Evolutionary conservation across 352 stramenopile genomes (phyloP).

Genomic region (Globisporangium carolinianum): DNA sequence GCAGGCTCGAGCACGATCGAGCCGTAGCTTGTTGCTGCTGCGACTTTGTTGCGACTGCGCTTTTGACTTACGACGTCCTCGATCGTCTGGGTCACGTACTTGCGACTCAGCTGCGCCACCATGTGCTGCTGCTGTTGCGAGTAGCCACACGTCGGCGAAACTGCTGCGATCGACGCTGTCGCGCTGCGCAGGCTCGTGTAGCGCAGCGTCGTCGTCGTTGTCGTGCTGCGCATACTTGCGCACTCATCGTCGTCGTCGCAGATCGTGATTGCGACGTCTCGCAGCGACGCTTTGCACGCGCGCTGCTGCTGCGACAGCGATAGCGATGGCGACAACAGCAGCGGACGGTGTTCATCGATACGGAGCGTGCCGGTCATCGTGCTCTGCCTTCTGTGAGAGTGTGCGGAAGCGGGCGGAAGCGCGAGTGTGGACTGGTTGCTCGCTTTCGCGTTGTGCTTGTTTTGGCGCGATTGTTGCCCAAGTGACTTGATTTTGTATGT

Average conservation of each 20-base stretch:
- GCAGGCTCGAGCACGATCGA: constrained; percentile 20
- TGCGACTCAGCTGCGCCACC: constrained; percentile 12
- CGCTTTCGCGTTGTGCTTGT: too few relatives aligned
- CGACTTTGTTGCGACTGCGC: constrained; percentile 7
- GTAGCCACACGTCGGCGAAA: constrained; percentile 5
- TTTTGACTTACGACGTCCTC: constrained; percentile 20
- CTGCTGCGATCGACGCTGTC: neutral
- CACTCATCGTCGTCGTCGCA: constrained; percentile 1
- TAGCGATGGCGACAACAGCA: too few relatives aligned
- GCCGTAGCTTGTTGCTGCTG: constrained; percentile 26
- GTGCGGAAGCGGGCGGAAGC: neutral
- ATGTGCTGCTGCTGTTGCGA: constrained; percentile 2
- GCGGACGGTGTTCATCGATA: constrained; percentile 3
- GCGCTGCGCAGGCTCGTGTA: constrained; percentile 7
- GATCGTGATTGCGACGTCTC: constrained; percentile 12
- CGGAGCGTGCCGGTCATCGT: constrained; percentile 3
- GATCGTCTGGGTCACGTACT: constrained; percentile 26
- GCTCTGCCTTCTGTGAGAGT: neutral
- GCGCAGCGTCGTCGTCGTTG: neutral
- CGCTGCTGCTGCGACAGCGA: too few relatives aligned
- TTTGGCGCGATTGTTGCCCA: too few relatives aligned
- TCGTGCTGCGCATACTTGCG: neutral
- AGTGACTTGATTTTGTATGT: too few relatives aligned
- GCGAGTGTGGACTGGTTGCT: too few relatives aligned
- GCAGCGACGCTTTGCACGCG: neutral